Evolutionary conservation across 345 rosid genomes (phyloP).

Genomic region (Hibiscus mutabilis): DNA sequence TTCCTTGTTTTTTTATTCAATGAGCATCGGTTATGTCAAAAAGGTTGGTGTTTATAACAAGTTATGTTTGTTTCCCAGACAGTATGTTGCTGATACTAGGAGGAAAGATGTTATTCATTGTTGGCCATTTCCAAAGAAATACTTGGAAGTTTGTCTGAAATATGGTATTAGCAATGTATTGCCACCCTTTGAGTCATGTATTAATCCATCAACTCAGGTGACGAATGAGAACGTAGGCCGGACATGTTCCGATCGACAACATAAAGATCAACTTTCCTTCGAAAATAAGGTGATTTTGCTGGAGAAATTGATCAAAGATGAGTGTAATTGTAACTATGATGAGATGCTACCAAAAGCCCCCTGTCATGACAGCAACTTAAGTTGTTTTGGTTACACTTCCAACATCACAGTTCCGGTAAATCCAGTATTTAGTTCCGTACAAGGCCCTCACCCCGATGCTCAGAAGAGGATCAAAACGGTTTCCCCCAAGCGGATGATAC

Average conservation of each 20-base stretch:
- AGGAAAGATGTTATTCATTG: background rate
- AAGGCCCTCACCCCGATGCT: background rate
- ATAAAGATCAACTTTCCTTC: conserved; percentile 1
- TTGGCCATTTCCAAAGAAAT: conserved; percentile 7
- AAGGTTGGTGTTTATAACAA: background rate
- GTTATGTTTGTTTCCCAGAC: background rate
- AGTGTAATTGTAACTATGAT: background rate
- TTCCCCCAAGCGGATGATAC: background rate
- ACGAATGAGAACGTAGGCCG: background rate
- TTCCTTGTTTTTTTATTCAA: no score
- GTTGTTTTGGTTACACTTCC: background rate
- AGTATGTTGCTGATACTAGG: conserved; percentile 3
- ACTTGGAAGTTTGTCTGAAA: conserved; percentile 1
- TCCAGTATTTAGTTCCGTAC: background rate
- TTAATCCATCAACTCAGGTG: background rate
- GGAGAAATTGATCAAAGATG: background rate
- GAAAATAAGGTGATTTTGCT: background rate
- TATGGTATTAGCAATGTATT: background rate
- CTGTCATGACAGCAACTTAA: background rate
- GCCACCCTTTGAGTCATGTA: conserved; percentile 1
- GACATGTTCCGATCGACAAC: background rate
- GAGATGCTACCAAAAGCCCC: background rate
- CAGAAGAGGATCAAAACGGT: background rate
- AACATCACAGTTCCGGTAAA: background rate
- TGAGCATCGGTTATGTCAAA: background rate